phyloP scores from a whole-genome alignment of 139 green algal species.

The Chlorella sp. region DNA sequence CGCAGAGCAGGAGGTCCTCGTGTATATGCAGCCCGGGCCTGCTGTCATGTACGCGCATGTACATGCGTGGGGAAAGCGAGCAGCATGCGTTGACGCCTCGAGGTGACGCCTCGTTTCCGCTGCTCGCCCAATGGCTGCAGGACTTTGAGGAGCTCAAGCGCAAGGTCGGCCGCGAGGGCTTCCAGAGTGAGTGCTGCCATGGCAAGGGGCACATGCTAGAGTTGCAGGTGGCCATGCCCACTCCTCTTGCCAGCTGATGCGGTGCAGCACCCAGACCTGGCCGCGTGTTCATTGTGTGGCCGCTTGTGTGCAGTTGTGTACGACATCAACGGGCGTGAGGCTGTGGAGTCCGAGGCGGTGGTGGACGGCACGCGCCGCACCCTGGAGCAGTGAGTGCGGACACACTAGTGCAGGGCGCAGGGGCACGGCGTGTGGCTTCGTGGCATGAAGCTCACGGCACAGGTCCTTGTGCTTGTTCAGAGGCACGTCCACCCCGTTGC shows the following conservation, averaged over 20 bases:
- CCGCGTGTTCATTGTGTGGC: too few relatives aligned
- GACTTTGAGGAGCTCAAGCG: slow-evolving; percentile 64
- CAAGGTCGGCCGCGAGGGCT: slow-evolving; percentile 59
- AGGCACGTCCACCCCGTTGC: too few relatives aligned
- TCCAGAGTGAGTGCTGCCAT: slow-evolving; percentile 59
- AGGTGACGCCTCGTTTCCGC: not conserved
- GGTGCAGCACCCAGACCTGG: too few relatives aligned
- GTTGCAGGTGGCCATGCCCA: not conserved
- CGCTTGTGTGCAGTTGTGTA: slow-evolving; percentile 73
- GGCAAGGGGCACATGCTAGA: not conserved
- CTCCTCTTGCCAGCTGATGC: too few relatives aligned
- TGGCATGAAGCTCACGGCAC: too few relatives aligned
- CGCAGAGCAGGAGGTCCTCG: not conserved
- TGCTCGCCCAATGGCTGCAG: too few relatives aligned
- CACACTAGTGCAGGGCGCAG: too few relatives aligned
- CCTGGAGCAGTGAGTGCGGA: slow-evolving; percentile 49
- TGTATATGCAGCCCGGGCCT: too few relatives aligned
- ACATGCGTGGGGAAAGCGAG: not conserved
- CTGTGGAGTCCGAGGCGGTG: slow-evolving; percentile 65
- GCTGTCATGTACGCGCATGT: too few relatives aligned
- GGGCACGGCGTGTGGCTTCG: too few relatives aligned
- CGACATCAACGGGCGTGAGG: slow-evolving; percentile 96
- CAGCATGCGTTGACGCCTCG: not conserved
- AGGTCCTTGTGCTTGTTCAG: too few relatives aligned
- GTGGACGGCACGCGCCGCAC: slow-evolving; percentile 39